Evolutionary conservation across 2,329 filamentous ascomycete genomes (phyloP), one percentile per base, ranked within the genome.

Genomic region (Colletotrichum navitas): DNA sequence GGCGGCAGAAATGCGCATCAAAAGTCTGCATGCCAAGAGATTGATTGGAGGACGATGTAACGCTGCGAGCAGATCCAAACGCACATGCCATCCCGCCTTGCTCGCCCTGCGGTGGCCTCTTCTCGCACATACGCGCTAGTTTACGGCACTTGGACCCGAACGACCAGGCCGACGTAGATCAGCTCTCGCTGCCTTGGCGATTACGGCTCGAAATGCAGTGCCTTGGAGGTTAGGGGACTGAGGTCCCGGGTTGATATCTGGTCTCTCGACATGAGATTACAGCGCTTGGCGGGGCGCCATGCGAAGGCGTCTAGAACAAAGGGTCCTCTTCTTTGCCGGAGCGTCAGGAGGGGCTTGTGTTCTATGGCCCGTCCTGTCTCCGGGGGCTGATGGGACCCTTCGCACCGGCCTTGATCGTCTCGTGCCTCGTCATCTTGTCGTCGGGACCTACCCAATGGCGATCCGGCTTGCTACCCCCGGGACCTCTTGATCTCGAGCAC

Each of bases 141-240:
- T 55, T 43, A 36, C 24, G 21, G n/a, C 43, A 29, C 32, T 24
- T 14, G 29, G 26, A 26, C 51, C 51, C 7, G 34, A 51, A 54
- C 52, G 61, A 52, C 29, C 63, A 56, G 58, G 29, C 36, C 26
- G 29, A 45, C 26, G 54, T 36, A 59, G 62, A 69, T 69, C 54
- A 29, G 62, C 45, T 45, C 51, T 45, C 43, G 26, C 34, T 32
- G n/a, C 55, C 54, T 60, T 66, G 62, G 62, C 66, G 47, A 39
- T 54, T 66, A 54, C 52, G 62, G 66, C 66, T 69, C 62, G 54
- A 66, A n/a, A n/a, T 41, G 54, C 62, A 45, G 29, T 32, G 34
- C n/a, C 24, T 52, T 49, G 52, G 34, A 49, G 49, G 39, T 10
- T 11, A 1, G 3, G 8, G 8, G 51, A 51, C 5, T 7, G 12